Evolutionary conservation across 2,329 filamentous ascomycete species (phyloP), one percentile per base, ranked within the genome.

Genomic region (Alternaria sp.): DNA sequence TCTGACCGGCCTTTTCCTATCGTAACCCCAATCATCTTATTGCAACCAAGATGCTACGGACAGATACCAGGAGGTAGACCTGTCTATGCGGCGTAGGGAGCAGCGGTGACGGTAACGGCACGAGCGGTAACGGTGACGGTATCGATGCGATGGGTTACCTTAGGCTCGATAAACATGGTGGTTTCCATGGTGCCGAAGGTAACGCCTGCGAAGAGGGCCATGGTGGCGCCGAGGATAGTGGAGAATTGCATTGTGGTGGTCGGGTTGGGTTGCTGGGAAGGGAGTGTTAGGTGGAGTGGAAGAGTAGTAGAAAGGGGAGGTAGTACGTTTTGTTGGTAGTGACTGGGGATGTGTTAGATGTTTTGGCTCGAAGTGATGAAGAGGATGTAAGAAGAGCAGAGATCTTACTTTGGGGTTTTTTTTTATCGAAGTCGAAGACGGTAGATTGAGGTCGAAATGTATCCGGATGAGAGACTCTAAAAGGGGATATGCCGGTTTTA

Each of bases 221-320:
- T 4, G 20, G 25, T 20, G 21, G 26, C 5, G 44, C 18, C 12
- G 56, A 60, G 6, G 21, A 33, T 3, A n/a, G 44, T n/a, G n/a
- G 26, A 15, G 44, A 26, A 18, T 11, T 63, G 60, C 60, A 63
- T 63, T 30, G 45, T 43, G 14, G n/a, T 21, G n/a, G 44, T 43
- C 21, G 30, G 18, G 7, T 37, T 18, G 25, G 18, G 12, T 4
- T 23, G 30, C 45, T 20, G n/a, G 3, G 20, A 5, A 15, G 25
- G 18, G 20, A 21, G 25, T 11, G 50, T 20, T 8, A 43, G 49
- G 21, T 30, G 44, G 20, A 20, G 15, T 41, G 15, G 3, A n/a
- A 20, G 26, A 10, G 7, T 12, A 5, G 12, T n/a, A 7, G 25
- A 33, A 26, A 12, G 15, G 37, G 4, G 26, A 6, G 20, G 28